phyloP scores from a whole-genome alignment of 2,329 filamentous ascomycete genomes.

The Ophiostoma piceae region DNA sequence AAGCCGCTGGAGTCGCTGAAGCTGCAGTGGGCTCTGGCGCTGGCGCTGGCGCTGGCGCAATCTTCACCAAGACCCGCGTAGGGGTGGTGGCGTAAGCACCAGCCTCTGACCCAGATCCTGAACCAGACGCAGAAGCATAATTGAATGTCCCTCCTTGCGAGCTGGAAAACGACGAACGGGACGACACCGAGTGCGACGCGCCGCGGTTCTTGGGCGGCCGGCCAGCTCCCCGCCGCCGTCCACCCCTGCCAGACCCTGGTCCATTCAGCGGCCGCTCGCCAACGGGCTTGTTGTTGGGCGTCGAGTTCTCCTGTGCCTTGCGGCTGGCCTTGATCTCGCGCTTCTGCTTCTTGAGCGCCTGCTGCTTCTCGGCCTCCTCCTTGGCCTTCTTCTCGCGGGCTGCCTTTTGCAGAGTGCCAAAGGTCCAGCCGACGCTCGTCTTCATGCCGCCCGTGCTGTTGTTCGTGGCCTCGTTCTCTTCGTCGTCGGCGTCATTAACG shows the following conservation, averaged over 20 bases:
- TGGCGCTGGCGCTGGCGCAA: not conserved
- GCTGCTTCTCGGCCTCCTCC: not conserved
- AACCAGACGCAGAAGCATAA: not conserved
- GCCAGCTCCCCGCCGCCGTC: constrained; percentile 25
- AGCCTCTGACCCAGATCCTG: not conserved
- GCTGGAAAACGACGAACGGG: not conserved
- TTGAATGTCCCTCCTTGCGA: not conserved
- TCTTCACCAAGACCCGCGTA: not conserved
- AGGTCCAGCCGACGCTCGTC: constrained; percentile 17
- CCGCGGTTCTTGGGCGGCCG: constrained; percentile 24
- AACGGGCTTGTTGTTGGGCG: not conserved
- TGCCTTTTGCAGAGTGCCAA: not conserved
- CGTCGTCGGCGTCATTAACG: not conserved
- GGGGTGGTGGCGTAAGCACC: constrained; percentile 13
- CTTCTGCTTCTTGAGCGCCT: not conserved
- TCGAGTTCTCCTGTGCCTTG: not conserved
- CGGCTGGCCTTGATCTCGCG: not conserved
- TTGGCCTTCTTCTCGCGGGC: not conserved
- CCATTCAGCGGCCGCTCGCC: constrained; percentile 15
- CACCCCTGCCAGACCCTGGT: constrained; percentile 26
- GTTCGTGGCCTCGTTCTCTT: constrained; percentile 14
- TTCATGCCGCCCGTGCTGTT: not conserved
- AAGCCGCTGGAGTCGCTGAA: constrained; percentile 18
- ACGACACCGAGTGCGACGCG: constrained; percentile 4
- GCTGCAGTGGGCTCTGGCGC: no score